Evolutionary conservation across 1,139 yeast genomes (phyloP), one percentile per base, ranked within the genome.

Genomic region (Taphrina populina): DNA sequence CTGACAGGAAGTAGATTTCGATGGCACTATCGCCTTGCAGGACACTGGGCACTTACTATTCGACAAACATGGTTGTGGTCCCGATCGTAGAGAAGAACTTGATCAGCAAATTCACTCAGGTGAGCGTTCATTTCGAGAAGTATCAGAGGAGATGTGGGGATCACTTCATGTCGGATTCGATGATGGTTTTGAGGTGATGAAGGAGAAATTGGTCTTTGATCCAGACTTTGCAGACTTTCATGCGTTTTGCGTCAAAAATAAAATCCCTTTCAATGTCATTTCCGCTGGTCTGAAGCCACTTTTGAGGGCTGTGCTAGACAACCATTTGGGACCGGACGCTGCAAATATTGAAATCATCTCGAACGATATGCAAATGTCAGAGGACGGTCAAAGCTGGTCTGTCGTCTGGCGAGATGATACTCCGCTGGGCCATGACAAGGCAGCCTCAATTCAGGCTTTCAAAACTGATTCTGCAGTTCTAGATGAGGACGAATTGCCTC

Each of bases 201-300:
- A 76, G 65, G 68, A 76, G 59, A 68, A 78, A 64, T 73, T 82
- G 59, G 74, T 75, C 59, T 76, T 82, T 64, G 87, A 82, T 66
- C 77, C 80, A 1, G 85, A 83, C 37, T 82, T 82, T 67, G 71
- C 72, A 63, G 70, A 71, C 30, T 81, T 81, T 65, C 79, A 79
- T 69, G 71, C 76, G 57, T 82, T 76, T 72, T 76, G 82, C 61
- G 71, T 71, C 44, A 69, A 70, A 33, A 73, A 76, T 61, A 70
- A 72, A 36, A 78, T 82, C 57, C 82, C 84, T 3, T 80, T 82
- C 59, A 75, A 81, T 45, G 83, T 82, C 33, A 79, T 82, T 58
- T 76, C 82, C 40, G 82, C 84, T n/a, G 87, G 87, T 11, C 75
- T 82, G 76, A 75, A 74, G 64, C 87, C 87, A 10, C 74, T 82